Percentiles rank a stretch among this genome's conserved stretches.
Conservation (phyloP, 768 basidiomycete genomes). For the Leccinum barrowsii region DNA sequence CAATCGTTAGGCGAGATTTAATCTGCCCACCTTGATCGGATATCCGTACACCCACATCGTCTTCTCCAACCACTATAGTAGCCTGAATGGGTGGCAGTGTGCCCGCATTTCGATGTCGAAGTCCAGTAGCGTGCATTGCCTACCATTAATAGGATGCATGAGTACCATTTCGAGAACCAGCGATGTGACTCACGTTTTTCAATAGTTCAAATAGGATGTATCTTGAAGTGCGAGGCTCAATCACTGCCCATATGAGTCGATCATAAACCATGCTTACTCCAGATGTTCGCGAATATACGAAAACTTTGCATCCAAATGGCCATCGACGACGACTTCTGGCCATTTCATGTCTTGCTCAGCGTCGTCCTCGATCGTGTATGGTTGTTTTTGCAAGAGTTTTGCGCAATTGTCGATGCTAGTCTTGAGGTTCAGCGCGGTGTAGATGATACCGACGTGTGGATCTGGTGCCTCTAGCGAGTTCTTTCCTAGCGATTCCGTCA, state of each 20-base stretch:
- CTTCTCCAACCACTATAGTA: conserved; percentile 71
- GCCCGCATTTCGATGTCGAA: conserved; percentile 43
- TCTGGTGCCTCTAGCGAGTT: conserved; percentile 38
- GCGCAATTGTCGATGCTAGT: conserved; percentile 70
- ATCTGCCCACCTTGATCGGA: conserved; percentile 77
- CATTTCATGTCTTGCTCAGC: conserved; percentile 36
- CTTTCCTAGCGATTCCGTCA: conserved; percentile 54
- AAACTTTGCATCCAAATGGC: conserved; percentile 66
- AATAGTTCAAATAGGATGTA: conserved; percentile 88
- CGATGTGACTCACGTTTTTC: conserved; percentile 65
- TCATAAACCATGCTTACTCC: conserved; percentile 48
- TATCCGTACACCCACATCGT: conserved; percentile 77
- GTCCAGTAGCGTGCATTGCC: conserved; percentile 70
- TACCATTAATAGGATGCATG: conserved; percentile 24
- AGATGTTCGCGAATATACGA: conserved; percentile 85
- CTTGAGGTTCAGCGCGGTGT: conserved; percentile 67
- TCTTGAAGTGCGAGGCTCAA: conserved; percentile 32
- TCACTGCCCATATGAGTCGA: neutral
- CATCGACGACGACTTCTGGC: conserved; percentile 71
- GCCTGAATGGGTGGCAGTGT: conserved; percentile 60
- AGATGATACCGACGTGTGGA: conserved; percentile 81
- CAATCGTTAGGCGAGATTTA: neutral
- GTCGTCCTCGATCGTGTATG: conserved; percentile 42
- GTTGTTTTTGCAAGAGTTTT: conserved; percentile 48
- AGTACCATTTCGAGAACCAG: neutral